phyloP scores from a whole-genome alignment of 495 filamentous ascomycete genomes.

The Penicillium samsonianum region DNA sequence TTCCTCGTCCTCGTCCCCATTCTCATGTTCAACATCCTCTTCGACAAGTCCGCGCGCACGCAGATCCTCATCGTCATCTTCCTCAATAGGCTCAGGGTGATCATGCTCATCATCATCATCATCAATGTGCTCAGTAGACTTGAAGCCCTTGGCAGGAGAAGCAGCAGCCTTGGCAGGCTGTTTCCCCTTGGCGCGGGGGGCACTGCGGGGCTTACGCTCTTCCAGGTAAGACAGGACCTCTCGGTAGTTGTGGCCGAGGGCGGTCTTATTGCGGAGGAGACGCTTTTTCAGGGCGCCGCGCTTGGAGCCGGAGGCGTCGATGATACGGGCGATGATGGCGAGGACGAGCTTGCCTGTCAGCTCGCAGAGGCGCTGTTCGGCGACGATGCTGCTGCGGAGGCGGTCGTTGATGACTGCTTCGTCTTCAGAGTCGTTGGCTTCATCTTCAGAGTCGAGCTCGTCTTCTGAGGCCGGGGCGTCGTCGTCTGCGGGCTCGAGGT shows the following conservation, averaged over 20 bases:
- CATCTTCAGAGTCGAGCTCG: conserved; percentile 58
- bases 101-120: conserved; percentile 55
- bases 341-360: conserved; percentile 80
- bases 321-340: conserved; percentile 67
- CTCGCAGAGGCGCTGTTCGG: conserved; percentile 82
- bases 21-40: conserved; percentile 55
- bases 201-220: conserved; percentile 51
- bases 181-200: conserved; percentile 47
- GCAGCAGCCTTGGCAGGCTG: conserved; percentile 39
- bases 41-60: conserved; percentile 60
- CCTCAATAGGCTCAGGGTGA: conserved; percentile 51
- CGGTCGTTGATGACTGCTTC: conserved; percentile 54
- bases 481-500: conserved; percentile 68
- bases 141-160: conserved; percentile 34
- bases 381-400: conserved; percentile 61
- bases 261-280: conserved; percentile 64
- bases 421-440: conserved; percentile 55
- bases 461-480: conserved; percentile 57
- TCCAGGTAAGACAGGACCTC: conserved; percentile 77
- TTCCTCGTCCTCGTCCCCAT: conserved; percentile 46
- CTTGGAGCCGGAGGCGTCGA: conserved; percentile 62
- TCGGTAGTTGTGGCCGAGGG: conserved; percentile 72
- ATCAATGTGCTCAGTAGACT: conserved; percentile 48
- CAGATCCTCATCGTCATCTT: conserved; percentile 62
- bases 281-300: conserved; percentile 63